phyloP scores from a whole-genome alignment of 192 early-diverging fungal genomes.

The Coemansia sp. region DNA sequence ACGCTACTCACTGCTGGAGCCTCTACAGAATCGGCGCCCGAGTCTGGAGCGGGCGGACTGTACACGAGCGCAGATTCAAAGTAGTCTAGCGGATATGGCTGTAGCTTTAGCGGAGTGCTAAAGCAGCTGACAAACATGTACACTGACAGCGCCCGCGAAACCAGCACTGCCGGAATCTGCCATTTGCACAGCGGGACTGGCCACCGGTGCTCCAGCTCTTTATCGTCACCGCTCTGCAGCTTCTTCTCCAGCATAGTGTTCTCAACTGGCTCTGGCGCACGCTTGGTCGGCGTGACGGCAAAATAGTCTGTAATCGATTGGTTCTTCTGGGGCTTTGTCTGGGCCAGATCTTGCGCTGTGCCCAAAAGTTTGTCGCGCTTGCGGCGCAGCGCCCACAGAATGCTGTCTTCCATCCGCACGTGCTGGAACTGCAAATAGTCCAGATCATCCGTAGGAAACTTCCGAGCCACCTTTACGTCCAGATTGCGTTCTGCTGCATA shows the following conservation, averaged over 20 bases:
- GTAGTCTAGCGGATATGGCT: slow-evolving; percentile 74
- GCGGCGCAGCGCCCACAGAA: slow-evolving; percentile 26
- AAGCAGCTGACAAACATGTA: slow-evolving; percentile 52
- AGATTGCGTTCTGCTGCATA: slow-evolving; percentile 36
- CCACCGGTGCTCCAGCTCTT: slow-evolving; percentile 24
- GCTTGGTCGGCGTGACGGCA: slow-evolving; percentile 2
- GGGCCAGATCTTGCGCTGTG: not conserved
- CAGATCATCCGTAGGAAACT: slow-evolving; percentile 84
- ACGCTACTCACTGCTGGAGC: slow-evolving; percentile 21
- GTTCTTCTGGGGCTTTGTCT: not conserved
- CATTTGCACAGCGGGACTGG: slow-evolving; percentile 36
- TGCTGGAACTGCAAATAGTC: slow-evolving; percentile 60
- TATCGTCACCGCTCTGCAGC: slow-evolving; percentile 19
- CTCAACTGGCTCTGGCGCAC: not conserved
- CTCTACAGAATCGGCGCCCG: not conserved
- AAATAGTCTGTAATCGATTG: slow-evolving; percentile 43
- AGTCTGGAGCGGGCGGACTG: slow-evolving; percentile 13
- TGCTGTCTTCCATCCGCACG: slow-evolving; percentile 29
- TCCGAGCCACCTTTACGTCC: slow-evolving; percentile 48
- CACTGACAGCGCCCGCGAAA: slow-evolving; percentile 29
- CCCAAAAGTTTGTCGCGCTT: slow-evolving; percentile 8
- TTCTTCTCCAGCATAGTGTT: not conserved
- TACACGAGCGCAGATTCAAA: slow-evolving; percentile 69
- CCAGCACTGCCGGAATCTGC: slow-evolving; percentile 31
- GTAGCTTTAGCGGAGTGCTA: slow-evolving; percentile 64